Evolutionary conservation across 2,329 filamentous ascomycete species (phyloP), one percentile per base, ranked within the genome.

Genomic region (Sporothrix brasiliensis): DNA sequence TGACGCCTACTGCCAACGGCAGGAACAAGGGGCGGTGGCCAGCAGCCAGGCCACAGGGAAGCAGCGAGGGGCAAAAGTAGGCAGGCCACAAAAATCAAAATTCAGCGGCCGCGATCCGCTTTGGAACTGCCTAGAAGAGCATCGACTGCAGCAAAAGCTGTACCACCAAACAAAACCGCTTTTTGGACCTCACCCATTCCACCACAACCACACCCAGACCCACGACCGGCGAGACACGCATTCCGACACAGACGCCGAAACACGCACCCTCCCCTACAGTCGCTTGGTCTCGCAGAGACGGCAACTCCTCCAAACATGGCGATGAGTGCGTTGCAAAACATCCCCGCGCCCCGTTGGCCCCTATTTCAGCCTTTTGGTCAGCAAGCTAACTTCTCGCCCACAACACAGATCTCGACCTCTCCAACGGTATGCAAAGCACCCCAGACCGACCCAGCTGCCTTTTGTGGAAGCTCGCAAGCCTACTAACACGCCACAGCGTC

Each of bases 391-490:
- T 73, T 76, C 74, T 75, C 63, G 30, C 73, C 68, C 74, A 21
- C 34, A 30, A 27, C 49, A 68, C 72, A 94, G 92, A 94, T 84
- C 85, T 94, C 79, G 92, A 94, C 84, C 84, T 94, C 83, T 91
- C 90, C 74, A 92, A 94, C 80, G 92, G 92, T 94, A 91, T 77
- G 79, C 16, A 69, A 69, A 60, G 74, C 74, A 24, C 24, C 58
- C 76, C 74, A 73, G 67, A 74, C 71, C 34, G 52, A 14, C 56
- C 24, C 54, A n/a, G 14, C 13, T 63, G 39, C 39, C 39, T 61
- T 61, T 47, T n/a, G 10, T 47, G n/a, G 58, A 47, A 63, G 58
- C 21, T 63, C 39, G 4, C 60, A 7, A 6, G 10, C 24, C 4
- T 58, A 68, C 69, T 72, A 70, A 73, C 70, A 54, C 14, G 19